phyloP scores from a whole-genome alignment of 768 basidiomycete genomes.

The Gloeopeniophorella convolvens region DNA sequence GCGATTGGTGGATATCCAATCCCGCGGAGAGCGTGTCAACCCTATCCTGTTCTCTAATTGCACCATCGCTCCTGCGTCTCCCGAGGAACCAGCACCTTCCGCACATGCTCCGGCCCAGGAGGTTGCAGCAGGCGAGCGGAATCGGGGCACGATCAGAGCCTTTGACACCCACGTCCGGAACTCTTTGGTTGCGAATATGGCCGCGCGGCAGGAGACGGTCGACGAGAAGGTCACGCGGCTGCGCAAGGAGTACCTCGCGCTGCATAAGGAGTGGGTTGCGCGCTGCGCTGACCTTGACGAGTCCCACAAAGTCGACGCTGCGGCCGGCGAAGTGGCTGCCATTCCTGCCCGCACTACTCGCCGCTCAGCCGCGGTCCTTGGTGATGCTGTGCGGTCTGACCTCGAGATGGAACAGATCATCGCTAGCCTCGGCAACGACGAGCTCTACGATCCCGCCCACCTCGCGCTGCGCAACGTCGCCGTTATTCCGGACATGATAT shows the following conservation, averaged over 20 bases:
- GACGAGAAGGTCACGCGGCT: slow-evolving; percentile 51
- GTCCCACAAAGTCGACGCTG: slow-evolving; percentile 38
- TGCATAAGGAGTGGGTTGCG: slow-evolving; percentile 67
- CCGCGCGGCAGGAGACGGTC: slow-evolving; percentile 42
- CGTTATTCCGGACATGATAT: slow-evolving; percentile 85
- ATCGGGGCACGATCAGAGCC: slow-evolving; percentile 30
- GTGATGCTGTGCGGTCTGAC: slow-evolving; percentile 90
- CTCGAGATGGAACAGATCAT: slow-evolving; percentile 97
- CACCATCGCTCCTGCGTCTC: slow-evolving; percentile 33
- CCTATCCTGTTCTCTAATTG: slow-evolving; percentile 60
- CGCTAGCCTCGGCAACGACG: slow-evolving; percentile 87
- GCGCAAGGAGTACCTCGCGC: slow-evolving; percentile 55
- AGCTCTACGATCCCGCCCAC: slow-evolving; percentile 85
- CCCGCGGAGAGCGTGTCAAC: slow-evolving; percentile 53
- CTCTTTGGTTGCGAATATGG: slow-evolving; percentile 49
- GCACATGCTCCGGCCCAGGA: slow-evolving; percentile 44
- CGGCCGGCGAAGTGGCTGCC: slow-evolving; percentile 29
- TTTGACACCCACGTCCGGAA: slow-evolving; percentile 37
- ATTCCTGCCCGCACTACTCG: slow-evolving; percentile 55
- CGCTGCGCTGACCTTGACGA: slow-evolving; percentile 69
- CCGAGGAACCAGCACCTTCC: slow-evolving; percentile 31
- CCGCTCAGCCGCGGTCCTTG: slow-evolving; percentile 61
- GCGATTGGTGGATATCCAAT: slow-evolving; percentile 51
- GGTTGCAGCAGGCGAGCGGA: slow-evolving; percentile 33
- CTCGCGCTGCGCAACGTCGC: slow-evolving; percentile 85